Percentiles rank a stretch among this genome's conserved stretches.
phyloP scores from a whole-genome alignment of 768 basidiomycete genomes.

The Tephrocybe sp. region DNA sequence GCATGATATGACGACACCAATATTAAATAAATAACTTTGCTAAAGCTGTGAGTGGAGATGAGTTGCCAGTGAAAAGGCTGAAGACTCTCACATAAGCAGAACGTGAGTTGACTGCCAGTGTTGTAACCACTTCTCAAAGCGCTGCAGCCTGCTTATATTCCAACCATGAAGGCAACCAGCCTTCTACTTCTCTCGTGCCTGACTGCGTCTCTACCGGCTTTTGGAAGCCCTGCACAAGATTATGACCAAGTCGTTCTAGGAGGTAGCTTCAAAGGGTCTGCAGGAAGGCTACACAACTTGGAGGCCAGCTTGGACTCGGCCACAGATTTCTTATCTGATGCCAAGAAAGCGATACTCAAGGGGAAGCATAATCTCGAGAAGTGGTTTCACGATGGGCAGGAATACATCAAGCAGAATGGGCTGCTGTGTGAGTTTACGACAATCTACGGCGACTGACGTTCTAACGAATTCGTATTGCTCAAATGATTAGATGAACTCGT shows the following conservation, averaged over 20 bases:
- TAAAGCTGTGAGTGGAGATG: no score
- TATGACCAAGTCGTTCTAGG: conserved; percentile 47
- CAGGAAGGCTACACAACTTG: neutral
- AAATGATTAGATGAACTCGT: conserved; percentile 59
- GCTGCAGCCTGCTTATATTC: neutral
- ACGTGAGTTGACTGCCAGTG: no score
- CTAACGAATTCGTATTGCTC: neutral
- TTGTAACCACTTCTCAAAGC: no score
- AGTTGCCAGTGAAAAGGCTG: no score
- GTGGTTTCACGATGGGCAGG: conserved; percentile 62
- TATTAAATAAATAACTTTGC: no score
- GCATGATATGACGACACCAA: no score
- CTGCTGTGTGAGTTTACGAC: conserved; percentile 62
- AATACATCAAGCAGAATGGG: conserved; percentile 72
- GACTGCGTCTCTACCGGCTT: neutral
- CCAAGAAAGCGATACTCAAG: conserved; percentile 41
- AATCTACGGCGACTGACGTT: no score
- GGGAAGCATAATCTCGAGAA: conserved; percentile 54
- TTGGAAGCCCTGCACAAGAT: conserved; percentile 12
- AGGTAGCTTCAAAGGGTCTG: conserved; percentile 22
- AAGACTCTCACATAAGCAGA: no score
- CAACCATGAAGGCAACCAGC: conserved; percentile 17
- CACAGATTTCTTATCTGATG: conserved; percentile 38
- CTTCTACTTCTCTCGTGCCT: conserved; percentile 15
- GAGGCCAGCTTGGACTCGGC: conserved; percentile 16